These are phyloP conservation scores for Nemania sp. DNA, from an alignment of 2,329 filamentous ascomycete species.

Conservation along the genomic window DNA sequence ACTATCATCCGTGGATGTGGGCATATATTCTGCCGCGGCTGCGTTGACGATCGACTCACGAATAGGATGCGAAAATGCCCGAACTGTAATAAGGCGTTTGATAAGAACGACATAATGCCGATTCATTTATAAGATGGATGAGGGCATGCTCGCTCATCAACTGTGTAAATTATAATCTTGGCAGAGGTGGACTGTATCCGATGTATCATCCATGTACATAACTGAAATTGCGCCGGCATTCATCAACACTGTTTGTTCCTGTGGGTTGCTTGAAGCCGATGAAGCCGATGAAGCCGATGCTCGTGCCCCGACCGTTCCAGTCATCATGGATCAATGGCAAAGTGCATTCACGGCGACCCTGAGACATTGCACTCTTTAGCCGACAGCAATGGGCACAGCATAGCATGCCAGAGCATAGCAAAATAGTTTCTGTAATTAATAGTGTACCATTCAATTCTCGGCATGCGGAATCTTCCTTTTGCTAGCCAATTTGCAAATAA, in stretches of 20 bases:
- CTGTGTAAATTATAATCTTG: conserved; percentile 26
- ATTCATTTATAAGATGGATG: conserved; percentile 53
- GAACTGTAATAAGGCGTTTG: conserved; percentile 89
- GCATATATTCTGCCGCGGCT: conserved; percentile 89
- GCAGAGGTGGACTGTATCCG: conserved; percentile 10
- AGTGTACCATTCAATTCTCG: conserved; percentile 2
- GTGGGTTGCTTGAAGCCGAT: too few relatives aligned
- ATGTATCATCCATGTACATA: conserved; percentile 28
- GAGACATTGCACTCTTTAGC: conserved; percentile 4
- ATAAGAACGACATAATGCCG: conserved; percentile 85
- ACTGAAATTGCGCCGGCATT: conserved; percentile 1
- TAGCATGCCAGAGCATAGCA: conserved; percentile 20
- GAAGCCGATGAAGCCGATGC: conserved; percentile 16
- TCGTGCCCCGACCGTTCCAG: conserved; percentile 2
- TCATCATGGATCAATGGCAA: conserved; percentile 1
- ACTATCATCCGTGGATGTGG: conserved; percentile 92
- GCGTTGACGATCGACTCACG: conserved; percentile 84
- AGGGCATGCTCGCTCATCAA: neutral
- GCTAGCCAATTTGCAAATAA: neutral
- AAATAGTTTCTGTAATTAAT: conserved; percentile 10
- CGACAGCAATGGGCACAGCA: conserved; percentile 20
- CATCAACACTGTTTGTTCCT: neutral
- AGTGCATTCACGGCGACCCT: neutral
- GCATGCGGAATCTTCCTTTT: neutral
- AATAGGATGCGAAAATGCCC: conserved; percentile 95